A percentile compares a stretch with the other conserved stretches of the same genome.
These are phyloP conservation scores for Dactylonectria macrodidyma DNA, from an alignment of 2,329 filamentous ascomycete species.

Conservation along the genomic window DNA sequence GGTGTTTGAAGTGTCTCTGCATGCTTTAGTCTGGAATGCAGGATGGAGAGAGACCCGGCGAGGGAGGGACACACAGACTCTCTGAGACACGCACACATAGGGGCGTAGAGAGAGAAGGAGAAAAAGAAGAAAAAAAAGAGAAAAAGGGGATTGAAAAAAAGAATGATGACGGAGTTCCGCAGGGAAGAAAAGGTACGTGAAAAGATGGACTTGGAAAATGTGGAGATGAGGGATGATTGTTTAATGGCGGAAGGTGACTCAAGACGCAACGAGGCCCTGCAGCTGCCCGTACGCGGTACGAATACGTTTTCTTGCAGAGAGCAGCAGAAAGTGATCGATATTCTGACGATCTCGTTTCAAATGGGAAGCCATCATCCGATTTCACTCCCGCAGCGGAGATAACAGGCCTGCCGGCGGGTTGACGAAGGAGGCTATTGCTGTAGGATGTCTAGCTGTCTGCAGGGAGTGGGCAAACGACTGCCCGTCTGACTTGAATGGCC, in stretches of 20 bases:
- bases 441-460: not conserved
- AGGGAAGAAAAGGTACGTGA: no score
- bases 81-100: not conserved
- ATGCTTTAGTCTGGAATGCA: conserved; percentile 1
- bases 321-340: not conserved
- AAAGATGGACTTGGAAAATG: not conserved
- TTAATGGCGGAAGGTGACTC: not conserved
- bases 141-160: no score
- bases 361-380: not conserved
- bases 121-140: no score
- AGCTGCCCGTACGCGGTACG: not conserved
- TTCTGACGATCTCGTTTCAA: not conserved
- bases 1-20: conserved; percentile 6
- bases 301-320: not conserved
- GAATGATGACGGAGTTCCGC: no score
- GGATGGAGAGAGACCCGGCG: not conserved
- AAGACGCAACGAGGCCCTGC: conserved; percentile 8
- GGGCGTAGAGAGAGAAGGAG: not conserved
- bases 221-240: not conserved
- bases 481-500: conserved; percentile 18
- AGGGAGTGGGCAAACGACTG: conserved; percentile 15
- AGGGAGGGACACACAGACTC: not conserved
- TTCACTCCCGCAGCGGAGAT: conserved; percentile 2
- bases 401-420: not conserved
- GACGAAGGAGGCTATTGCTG: not conserved